Conservation (phyloP, 257 asterid genomes). For the Solanum tarijense region DNA sequence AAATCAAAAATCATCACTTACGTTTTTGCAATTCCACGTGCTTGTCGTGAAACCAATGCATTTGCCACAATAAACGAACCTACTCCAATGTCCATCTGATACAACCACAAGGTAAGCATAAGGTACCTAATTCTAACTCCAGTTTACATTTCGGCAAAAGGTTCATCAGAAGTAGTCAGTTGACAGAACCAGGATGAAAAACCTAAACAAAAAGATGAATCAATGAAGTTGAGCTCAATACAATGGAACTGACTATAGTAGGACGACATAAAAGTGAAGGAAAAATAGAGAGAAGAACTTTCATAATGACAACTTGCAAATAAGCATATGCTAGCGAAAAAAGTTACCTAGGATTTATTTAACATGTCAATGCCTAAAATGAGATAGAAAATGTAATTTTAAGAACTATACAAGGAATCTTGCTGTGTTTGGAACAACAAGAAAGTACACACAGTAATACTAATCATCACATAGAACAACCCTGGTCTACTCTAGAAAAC, state of each 20-base stretch:
- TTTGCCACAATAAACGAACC: constrained; percentile 88
- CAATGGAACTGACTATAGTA: neutral
- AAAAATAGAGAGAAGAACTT: neutral
- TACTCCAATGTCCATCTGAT: constrained; percentile 96
- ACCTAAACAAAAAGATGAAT: neutral
- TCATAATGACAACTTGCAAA: neutral
- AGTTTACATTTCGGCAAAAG: neutral
- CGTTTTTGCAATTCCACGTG: constrained; percentile 60
- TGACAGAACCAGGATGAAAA: neutral
- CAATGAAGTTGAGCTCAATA: neutral
- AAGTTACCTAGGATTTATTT: neutral
- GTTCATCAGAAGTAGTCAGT: neutral
- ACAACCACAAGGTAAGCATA: neutral
- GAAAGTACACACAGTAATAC: neutral
- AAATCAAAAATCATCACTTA: constrained; percentile 18
- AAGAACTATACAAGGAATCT: neutral
- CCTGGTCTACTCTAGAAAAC: neutral
- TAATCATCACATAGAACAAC: neutral
- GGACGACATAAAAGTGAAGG: neutral
- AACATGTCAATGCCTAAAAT: neutral
- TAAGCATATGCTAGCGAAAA: neutral
- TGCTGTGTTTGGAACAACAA: neutral
- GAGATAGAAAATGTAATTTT: neutral
- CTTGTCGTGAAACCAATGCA: constrained; percentile 81
- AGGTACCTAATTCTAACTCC: neutral